These are phyloP conservation scores for Penicillium sp. DNA, from an alignment of 2,329 filamentous ascomycete genomes.

Conservation along the genomic window DNA sequence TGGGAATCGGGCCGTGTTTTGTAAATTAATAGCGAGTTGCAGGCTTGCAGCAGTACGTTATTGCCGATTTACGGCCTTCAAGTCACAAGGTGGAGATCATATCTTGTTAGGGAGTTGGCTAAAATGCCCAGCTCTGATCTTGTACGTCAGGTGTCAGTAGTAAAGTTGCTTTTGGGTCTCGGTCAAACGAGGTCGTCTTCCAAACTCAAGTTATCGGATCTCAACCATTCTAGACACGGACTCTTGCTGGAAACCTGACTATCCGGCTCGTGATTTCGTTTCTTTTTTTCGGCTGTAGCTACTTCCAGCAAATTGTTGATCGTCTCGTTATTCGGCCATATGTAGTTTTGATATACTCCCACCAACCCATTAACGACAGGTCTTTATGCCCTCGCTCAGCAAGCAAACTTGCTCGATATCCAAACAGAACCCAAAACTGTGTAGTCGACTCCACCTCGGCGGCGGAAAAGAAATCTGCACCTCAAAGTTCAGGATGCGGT, in stretches of 20 bases:
- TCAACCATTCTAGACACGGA: background rate
- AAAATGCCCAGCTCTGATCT: slow-evolving; percentile 9
- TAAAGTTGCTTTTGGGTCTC: background rate
- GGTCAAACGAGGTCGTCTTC: background rate
- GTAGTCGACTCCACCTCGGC: background rate
- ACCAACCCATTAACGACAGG: background rate
- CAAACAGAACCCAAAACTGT: background rate
- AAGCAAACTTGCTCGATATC: background rate
- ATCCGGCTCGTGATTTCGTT: background rate
- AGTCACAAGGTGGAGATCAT: background rate
- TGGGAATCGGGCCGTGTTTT: slow-evolving; percentile 9
- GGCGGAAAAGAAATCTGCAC: slow-evolving; percentile 3
- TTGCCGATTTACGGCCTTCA: background rate
- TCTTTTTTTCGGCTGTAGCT: background rate
- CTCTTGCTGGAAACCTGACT: background rate
- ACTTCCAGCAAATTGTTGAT: background rate
- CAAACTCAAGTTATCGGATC: slow-evolving; percentile 17
- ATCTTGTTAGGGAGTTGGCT: slow-evolving; percentile 2
- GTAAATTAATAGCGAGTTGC: slow-evolving; percentile 5
- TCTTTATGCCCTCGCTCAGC: background rate
- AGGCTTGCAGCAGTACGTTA: background rate
- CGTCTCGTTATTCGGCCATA: slow-evolving; percentile 2
- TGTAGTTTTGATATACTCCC: slow-evolving; percentile 1
- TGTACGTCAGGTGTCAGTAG: background rate
- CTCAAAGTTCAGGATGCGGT: slow-evolving; percentile 4